Evolutionary conservation across 2,329 filamentous ascomycete species (phyloP), one percentile per base, ranked within the genome.

Genomic region (Ceratocystis cacaofunesta): DNA sequence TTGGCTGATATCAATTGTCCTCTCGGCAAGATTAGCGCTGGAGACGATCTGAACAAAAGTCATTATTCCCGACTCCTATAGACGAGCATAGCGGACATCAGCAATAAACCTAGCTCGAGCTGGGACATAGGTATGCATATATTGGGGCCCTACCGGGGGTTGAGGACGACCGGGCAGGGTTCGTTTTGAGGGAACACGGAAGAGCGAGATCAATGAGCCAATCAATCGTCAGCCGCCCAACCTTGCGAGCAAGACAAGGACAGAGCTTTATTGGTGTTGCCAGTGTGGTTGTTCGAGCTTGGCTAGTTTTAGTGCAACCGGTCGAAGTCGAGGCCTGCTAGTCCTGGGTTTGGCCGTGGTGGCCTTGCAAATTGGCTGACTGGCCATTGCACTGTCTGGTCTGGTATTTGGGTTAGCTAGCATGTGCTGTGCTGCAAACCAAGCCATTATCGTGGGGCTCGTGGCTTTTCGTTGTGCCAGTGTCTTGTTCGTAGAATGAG

Each of bases 11-110:
- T 36, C 17, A 30, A 52, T 52, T 30, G 25, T 50, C 46, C 61
- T 62, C 30, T 62, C 61, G 25, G 46, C 61, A 62, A 62, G 61
- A 62, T 62, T 48, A 19, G 61, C 61, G 61, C 46, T 19, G 8
- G 43, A 62, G 61, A 62, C 61, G 61, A 62, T 48, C 61, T 28
- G 25, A 48, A 36, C 44, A 36, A 32, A 19, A 41, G 36, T 10
- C 28, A 36, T 30, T 19, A 25, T 57, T 17, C 22, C 52, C 15
- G 52, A 57, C 52, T 57, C 28, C 22, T 30, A 25, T 58, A 30
- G 15, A 58, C 55, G 28, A 58, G 28, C 17, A n/a, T 32, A 15
- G 55, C 55, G 55, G 55, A 7, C 55, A 36, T 12, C 3, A 25
- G 19, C 55, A 58, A 30, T 28, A 12, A 58, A 30, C 28, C 28